A percentile compares a stretch with the other conserved stretches of the same genome.
Evolutionary conservation across 176 grass and related monocot species (phyloP).

Genomic region (Bothriochloa decipiens): DNA sequence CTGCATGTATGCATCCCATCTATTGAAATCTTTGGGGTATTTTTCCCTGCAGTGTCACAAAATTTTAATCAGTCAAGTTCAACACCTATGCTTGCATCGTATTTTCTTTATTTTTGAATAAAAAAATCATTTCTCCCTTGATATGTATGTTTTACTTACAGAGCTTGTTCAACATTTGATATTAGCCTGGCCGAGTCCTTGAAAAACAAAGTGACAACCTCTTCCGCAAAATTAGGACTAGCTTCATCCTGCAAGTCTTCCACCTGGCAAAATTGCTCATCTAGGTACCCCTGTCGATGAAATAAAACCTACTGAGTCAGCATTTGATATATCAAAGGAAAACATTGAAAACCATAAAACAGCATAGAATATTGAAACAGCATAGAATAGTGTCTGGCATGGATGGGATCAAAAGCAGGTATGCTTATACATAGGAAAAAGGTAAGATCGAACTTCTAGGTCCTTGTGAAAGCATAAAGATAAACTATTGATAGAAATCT

Average conservation of each 20-base stretch:
- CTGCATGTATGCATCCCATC: slow-evolving; percentile 85
- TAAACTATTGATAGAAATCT: slow-evolving; percentile 35
- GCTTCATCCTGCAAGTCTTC: slow-evolving; percentile 96
- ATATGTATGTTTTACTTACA: slow-evolving; percentile 58
- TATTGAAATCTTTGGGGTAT: slow-evolving; percentile 78
- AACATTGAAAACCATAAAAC: slow-evolving; percentile 18
- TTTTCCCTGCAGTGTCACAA: slow-evolving; percentile 66
- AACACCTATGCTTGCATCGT: slow-evolving; percentile 18
- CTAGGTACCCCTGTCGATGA: slow-evolving; percentile 77
- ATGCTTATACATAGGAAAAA: slow-evolving; percentile 17
- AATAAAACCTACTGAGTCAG: slow-evolving; percentile 42
- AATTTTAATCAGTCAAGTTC: slow-evolving; percentile 28
- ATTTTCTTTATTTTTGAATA: slow-evolving; percentile 14
- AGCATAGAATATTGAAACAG: background rate
- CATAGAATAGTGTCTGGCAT: slow-evolving; percentile 1
- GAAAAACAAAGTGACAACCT: slow-evolving; percentile 88
- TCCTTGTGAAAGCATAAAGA: slow-evolving; percentile 19
- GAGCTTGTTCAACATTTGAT: slow-evolving; percentile 84
- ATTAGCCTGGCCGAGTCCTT: slow-evolving; percentile 83
- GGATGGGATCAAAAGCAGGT: slow-evolving; percentile 21
- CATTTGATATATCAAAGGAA: slow-evolving; percentile 24
- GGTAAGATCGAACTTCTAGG: slow-evolving; percentile 10
- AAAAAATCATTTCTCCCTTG: background rate
- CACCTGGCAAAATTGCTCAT: slow-evolving; percentile 94
- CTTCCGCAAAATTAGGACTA: slow-evolving; percentile 95